Evolutionary conservation across 106 monocot species (phyloP), one percentile per base, ranked within the genome.

Genomic region (Allium cepa): DNA sequence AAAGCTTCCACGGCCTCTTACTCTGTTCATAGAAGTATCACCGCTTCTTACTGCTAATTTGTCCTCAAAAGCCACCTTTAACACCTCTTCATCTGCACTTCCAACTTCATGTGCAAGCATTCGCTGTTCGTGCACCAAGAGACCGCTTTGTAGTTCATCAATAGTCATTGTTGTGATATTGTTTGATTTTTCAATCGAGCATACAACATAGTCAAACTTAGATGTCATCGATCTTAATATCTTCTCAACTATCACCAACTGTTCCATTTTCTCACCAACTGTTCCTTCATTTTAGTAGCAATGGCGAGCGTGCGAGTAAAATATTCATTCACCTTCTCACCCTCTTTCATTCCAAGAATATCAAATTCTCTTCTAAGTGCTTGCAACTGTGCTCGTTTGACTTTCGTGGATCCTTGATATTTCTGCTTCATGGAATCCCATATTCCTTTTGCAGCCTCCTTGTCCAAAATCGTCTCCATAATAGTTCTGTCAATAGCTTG

Each of bases 371-470:
- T 64, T 15, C 64, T 17, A 12, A 64, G 15, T 5, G 64, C 46
- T n/a, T 64, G 64, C 10, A 64, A 49, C 13, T 64, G 64, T 12
- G 64, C 64, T 4, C 64, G 9, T 14, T 16, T 64, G 15, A 64
- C 64, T n/a, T 15, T 64, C n/a, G 46, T 47, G 8, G 36, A 47
- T 7, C 64, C 64, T n/a, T 64, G 64, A 27, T 64, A 64, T 16
- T 64, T 64, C 46, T 46, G 36, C 47, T 64, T 64, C 64, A 64
- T 64, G 4, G 64, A 64, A 27, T 64, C 64, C 64, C 64, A 64
- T 5, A 64, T 47, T 11, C 15, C 15, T 16, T 64, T 64, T 4
- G 64, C 8, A 13, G 64, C 48, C 7, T 16, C 64, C 15, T 64
- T 64, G 13, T 47, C 8, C 3, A 47, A 14, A 8, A 64, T 48